These are phyloP conservation scores for Pouteria campechiana DNA, from an alignment of 179 eudicot species.

Conservation along the genomic window DNA sequence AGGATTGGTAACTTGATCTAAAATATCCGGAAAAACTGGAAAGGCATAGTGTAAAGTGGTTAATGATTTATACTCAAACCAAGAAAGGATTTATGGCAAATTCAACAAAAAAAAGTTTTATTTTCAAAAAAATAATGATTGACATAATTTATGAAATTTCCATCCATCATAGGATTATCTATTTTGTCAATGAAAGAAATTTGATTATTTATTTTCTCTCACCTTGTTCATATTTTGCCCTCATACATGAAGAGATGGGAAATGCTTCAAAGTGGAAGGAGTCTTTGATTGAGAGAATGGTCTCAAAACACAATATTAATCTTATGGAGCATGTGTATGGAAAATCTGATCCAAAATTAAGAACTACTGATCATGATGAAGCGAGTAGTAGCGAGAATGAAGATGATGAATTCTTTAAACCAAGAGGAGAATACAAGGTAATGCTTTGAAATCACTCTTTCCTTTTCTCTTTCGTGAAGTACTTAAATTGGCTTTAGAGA, in stretches of 20 bases:
- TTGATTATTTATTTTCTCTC: not conserved
- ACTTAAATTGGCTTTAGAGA: too few species aligned
- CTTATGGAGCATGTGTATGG: constrained; percentile 90
- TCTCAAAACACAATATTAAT: constrained; percentile 38
- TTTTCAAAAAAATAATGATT: too few species aligned
- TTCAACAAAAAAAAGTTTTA: too few species aligned
- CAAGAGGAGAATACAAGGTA: constrained; percentile 87
- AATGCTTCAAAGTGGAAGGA: constrained; percentile 89
- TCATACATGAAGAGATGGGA: constrained; percentile 43
- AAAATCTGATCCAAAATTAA: constrained; percentile 16
- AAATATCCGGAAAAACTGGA: too few species aligned
- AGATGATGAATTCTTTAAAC: constrained; percentile 77
- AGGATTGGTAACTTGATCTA: too few species aligned
- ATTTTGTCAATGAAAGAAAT: too few species aligned
- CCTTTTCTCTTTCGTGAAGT: too few species aligned
- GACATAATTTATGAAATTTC: too few species aligned
- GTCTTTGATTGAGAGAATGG: constrained; percentile 47
- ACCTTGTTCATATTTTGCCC: constrained; percentile 10
- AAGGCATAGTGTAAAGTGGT: not conserved
- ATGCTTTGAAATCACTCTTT: too few species aligned
- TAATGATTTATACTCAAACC: not conserved
- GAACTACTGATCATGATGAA: constrained; percentile 14
- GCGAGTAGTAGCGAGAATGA: constrained; percentile 39
- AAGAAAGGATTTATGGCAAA: not conserved
- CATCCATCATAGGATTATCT: too few species aligned